Evolutionary conservation across 352 stramenopile species (phyloP), one percentile per base, ranked within the genome.

Genomic region (Lagenidium sp.): DNA sequence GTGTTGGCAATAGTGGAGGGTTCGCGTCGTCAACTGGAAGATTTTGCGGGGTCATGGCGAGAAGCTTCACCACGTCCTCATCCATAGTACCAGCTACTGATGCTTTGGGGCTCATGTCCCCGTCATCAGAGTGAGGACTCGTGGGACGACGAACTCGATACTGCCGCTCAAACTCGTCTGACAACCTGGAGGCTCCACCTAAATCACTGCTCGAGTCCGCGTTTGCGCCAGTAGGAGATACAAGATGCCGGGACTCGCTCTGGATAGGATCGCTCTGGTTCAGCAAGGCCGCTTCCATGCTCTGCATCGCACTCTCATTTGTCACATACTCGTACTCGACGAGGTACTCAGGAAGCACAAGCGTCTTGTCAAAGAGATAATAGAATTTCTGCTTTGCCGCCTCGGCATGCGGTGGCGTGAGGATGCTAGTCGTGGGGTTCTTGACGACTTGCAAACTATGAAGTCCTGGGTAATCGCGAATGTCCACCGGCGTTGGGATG

Each of bases 301-400:
- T n/a, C n/a, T n/a, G n/a, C n/a, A n/a, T n/a, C n/a, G n/a, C n/a
- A n/a, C n/a, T 6, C 29, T 24, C 11, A 20, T 15, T 35, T 6
- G 39, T 20, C 11, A 56, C 31, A 39, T 89, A 95, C 24, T 91
- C 55, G 42, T 85, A 94, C 41, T 92, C 75, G 18, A 95, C 74
- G 18, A 95, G 55, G 41, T 93, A 95, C 52, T 94, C 83, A 1
- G 83, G 83, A 10, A 95, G 54, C 21, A 91, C 56, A 7, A 94
- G 47, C 1, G 65, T 64, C 22, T 75, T 76, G 61, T 95, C 82
- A 40, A 94, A 83, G 34, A 91, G 39, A 36, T 83, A 88, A 40
- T 86, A 94, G 18, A 79, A 43, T 6, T 73, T 85, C 50, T 89
- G 75, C 12, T 60, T 68, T 39, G 45, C n/a, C n/a, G 56, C 38